Evolutionary conservation across 2,329 filamentous ascomycete genomes (phyloP), one percentile per base, ranked within the genome.

Genomic region (Hypoxylon sp.): DNA sequence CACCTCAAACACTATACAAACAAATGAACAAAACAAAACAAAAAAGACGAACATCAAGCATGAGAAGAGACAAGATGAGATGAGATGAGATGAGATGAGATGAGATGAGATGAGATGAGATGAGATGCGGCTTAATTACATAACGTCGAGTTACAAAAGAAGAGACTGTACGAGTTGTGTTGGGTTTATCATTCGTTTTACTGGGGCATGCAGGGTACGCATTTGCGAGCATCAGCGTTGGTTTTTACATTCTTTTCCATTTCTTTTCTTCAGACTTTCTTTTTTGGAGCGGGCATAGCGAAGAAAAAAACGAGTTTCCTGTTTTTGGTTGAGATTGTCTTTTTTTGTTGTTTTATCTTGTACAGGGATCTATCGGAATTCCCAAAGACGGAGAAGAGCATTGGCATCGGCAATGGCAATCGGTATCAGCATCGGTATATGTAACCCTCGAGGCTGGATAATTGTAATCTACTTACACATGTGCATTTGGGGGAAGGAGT

Each of bases 401-500:
- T n/a, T n/a, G 24, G 22, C 22, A 57, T 22, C 17, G 29, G 42
- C 42, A 52, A 13, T 14, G 19, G 19, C 19, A 22, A 22, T 22
- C 19, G 29, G 29, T 26, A 26, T 26, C 26, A 26, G 26, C 29
- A 31, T 31, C 19, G 44, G 31, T 42, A 35, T 47, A 50, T 50
- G 44, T 58, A 53, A n/a, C 47, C 44, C 50, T 60, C 58, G 42
- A 63, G 59, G 55, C 65, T 69, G 51, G 52, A 48, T 59, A 44
- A 58, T 59, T 67, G 64, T 67, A 67, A 63, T 63, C 48, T 62
- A 53, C 53, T 51, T 44, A 50, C 57, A 37, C 29, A 31, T 31
- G 29, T 52, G 63, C 26, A 65, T 55, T 31, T 31, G 61, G 58
- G 63, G 60, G 24, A 47, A 42, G 67, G 54, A 63, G 59, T 63